A percentile compares a stretch with the other conserved stretches of the same genome.
These are phyloP conservation scores for Russula sp. DNA, from an alignment of 768 basidiomycete species.

Conservation along the genomic window DNA sequence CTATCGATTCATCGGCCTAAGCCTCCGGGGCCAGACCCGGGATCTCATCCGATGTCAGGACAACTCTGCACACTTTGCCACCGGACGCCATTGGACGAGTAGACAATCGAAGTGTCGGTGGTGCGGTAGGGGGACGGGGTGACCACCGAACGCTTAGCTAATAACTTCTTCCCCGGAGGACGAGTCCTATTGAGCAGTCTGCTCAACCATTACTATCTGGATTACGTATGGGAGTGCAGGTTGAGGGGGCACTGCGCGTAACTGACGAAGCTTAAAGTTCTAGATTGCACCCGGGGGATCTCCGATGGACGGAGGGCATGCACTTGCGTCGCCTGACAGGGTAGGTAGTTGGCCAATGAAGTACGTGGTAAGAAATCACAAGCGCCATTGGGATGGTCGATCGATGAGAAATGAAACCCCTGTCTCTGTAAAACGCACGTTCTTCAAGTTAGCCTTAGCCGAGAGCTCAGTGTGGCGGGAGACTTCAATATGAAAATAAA, in stretches of 20 bases:
- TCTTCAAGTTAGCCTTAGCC: too few relatives aligned
- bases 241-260: slow-evolving; percentile 10
- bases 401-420: neutral
- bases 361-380: slow-evolving; percentile 3
- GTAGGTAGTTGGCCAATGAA: neutral
- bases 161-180: neutral
- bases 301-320: neutral
- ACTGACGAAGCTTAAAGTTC: neutral
- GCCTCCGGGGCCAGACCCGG: neutral
- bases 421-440: neutral
- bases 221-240: neutral
- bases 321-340: slow-evolving; percentile 7
- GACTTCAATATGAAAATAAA: slow-evolving; percentile 8
- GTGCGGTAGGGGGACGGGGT: neutral
- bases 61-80: neutral
- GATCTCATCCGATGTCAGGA: neutral
- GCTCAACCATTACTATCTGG: neutral
- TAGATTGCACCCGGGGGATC: neutral
- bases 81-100: neutral
- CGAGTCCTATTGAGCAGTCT: neutral
- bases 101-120: neutral
- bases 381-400: neutral
- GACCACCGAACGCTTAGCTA: neutral
- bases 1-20: neutral
- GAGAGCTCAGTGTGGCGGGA: neutral